phyloP scores from a whole-genome alignment of 345 rosid species.

The Syzygium oleosum region DNA sequence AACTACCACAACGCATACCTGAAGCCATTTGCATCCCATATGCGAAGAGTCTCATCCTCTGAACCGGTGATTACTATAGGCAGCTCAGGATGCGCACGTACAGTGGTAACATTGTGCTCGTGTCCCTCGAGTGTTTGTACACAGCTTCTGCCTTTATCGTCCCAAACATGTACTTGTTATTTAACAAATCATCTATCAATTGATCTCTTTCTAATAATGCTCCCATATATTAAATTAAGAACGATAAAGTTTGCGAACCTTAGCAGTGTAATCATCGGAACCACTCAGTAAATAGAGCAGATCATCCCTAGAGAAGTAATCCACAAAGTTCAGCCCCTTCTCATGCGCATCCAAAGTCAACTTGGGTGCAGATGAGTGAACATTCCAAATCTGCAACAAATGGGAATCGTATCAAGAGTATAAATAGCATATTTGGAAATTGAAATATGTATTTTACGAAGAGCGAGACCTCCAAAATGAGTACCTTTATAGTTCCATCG shows the following conservation, averaged over 20 bases:
- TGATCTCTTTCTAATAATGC: not conserved
- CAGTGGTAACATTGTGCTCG: conserved; percentile 13
- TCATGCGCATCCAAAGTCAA: conserved; percentile 11
- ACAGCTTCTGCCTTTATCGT: conserved; percentile 7
- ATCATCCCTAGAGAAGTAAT: conserved; percentile 2
- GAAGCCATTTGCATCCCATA: conserved; percentile 14
- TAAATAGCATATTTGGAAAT: not conserved
- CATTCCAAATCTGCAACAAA: conserved; percentile 22
- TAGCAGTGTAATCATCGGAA: conserved; percentile 24
- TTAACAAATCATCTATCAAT: not conserved
- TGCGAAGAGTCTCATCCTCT: conserved; percentile 15
- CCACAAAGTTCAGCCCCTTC: conserved; percentile 22
- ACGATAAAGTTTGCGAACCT: not conserved
- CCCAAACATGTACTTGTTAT: conserved; percentile 12
- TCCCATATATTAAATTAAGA: not conserved
- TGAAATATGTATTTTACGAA: not conserved
- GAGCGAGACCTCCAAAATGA: not conserved
- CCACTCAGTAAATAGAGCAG: conserved; percentile 17
- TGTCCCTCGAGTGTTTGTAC: conserved; percentile 22
- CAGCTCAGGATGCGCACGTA: conserved; percentile 13
- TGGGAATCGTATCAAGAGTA: not conserved
- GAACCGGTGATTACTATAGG: conserved; percentile 14
- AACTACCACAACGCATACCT: not conserved
- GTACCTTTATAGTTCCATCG: conserved; percentile 24
- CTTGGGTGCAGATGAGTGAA: conserved; percentile 12